Percentiles rank a stretch among this genome's conserved stretches.
Conservation (phyloP, 1,139 yeast species). For the Pichia sp. region DNA sequence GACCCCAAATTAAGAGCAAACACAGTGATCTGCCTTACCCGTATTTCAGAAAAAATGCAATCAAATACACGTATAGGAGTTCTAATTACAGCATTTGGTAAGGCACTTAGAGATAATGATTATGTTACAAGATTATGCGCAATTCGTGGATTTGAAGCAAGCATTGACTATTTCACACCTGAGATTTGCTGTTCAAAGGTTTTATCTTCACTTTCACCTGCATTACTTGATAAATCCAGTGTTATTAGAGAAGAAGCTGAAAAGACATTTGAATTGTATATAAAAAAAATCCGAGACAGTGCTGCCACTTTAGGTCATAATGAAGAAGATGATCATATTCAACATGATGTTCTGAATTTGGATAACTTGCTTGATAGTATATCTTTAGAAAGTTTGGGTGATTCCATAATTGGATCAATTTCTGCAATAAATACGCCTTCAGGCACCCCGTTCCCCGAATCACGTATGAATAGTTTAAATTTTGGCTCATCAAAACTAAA, state of each 20-base stretch:
- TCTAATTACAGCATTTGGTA: constrained; percentile 77
- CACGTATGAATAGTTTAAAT: background rate
- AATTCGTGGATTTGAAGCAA: constrained; percentile 61
- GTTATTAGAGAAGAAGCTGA: constrained; percentile 70
- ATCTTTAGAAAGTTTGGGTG: constrained; percentile 21
- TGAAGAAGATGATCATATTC: constrained; percentile 36
- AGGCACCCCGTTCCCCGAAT: constrained; percentile 10
- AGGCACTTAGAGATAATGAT: constrained; percentile 76
- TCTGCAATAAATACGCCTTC: constrained; percentile 10
- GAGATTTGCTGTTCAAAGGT: constrained; percentile 75
- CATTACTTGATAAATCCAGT: constrained; percentile 67
- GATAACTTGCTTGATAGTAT: constrained; percentile 21
- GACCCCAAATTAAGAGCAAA: constrained; percentile 81
- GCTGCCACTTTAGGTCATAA: constrained; percentile 49
- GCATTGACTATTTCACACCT: constrained; percentile 61
- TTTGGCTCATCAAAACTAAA: background rate
- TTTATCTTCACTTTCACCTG: constrained; percentile 80
- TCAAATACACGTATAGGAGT: constrained; percentile 59
- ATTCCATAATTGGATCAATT: constrained; percentile 10
- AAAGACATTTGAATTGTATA: constrained; percentile 55
- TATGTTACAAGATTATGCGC: constrained; percentile 76
- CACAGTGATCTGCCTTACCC: constrained; percentile 70
- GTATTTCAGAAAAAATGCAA: constrained; percentile 60
- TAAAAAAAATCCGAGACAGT: constrained; percentile 56
- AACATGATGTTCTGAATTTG: constrained; percentile 22